Evolutionary conservation across 441 rosid species (phyloP).

Genomic region (Raphanus hybrid): DNA sequence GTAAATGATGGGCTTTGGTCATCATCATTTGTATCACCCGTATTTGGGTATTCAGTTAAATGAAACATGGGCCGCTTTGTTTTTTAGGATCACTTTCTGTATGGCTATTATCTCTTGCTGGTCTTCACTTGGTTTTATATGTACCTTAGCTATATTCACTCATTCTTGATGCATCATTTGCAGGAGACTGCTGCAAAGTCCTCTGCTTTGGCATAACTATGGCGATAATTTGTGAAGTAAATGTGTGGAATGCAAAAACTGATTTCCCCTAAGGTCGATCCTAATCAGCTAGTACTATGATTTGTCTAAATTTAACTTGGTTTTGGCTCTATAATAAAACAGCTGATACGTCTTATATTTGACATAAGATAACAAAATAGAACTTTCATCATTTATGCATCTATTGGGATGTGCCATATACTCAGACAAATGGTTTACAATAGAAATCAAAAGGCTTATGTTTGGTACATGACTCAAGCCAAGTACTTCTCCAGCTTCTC

Average conservation of each 20-base stretch:
- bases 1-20: background rate
- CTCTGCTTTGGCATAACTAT: constrained; percentile 31
- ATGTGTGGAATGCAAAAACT: constrained; percentile 20
- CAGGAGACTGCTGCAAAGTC: constrained; percentile 50
- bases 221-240: constrained; percentile 3
- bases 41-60: too few species aligned
- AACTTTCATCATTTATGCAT: constrained; percentile 33
- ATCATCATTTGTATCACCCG: too few species aligned
- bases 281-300: constrained; percentile 7
- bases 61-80: background rate
- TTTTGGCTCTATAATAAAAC: background rate
- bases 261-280: background rate
- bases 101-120: background rate
- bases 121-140: background rate
- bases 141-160: background rate
- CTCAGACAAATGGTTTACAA: constrained; percentile 29
- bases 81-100: too few species aligned
- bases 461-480: constrained; percentile 51
- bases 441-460: constrained; percentile 3
- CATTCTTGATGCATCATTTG: constrained; percentile 20
- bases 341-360: constrained; percentile 18
- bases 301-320: constrained; percentile 20
- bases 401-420: background rate
- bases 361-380: constrained; percentile 29
- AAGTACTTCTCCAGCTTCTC: constrained; percentile 90